Evolutionary conservation across 306 rosid species (phyloP), one percentile per base, ranked within the genome.

Genomic region (Pachyrhizus erosus): DNA sequence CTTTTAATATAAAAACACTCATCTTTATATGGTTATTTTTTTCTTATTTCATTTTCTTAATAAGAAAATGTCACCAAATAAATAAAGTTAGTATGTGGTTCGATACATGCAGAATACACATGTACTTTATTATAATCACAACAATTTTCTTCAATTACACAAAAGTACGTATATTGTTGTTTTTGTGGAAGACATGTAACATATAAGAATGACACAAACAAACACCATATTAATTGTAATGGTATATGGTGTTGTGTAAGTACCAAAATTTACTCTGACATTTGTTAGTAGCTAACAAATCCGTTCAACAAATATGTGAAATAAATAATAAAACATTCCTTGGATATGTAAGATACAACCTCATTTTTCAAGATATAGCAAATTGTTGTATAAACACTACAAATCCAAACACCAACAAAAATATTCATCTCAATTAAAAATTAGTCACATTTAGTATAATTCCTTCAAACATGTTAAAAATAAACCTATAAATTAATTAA

Each of bases 401-500:
- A 81, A 81, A 23, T 74, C 52, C 62, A 84, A 49, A 23, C 67
- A 60, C 14, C 37, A 42, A 68, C 66, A 66, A 39, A 73, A 51
- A 65, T 4, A 39, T 40, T 33, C 1, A 5, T 62, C 60, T 2
- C 2, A 33, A 68, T 60, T 68, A 62, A 26, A 81, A 71, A 67
- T 42, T 1, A 9, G 46, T 6, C 64, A 67, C 5, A 4, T 65
- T 13, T 2, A 5, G 51, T n/a, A 54, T 49, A 66, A 39, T 2
- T 18, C 76, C 72, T 31, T 81, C 64, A 61, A 14, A 0, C n/a
- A 27, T 24, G 21, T 14, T 65, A 66, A 51, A 17, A 61, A 64
- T 42, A 45, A 12, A 49, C 60, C 26, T 21, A 45, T 12, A 66
- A 75, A 27, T 7, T 8, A 61, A 83, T 15, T 71, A 31, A 79